Percentiles rank a stretch among this genome's conserved stretches.
Conservation (phyloP, 371 early-diverging fungal genomes). For the Apophysomyces ossiformis region DNA sequence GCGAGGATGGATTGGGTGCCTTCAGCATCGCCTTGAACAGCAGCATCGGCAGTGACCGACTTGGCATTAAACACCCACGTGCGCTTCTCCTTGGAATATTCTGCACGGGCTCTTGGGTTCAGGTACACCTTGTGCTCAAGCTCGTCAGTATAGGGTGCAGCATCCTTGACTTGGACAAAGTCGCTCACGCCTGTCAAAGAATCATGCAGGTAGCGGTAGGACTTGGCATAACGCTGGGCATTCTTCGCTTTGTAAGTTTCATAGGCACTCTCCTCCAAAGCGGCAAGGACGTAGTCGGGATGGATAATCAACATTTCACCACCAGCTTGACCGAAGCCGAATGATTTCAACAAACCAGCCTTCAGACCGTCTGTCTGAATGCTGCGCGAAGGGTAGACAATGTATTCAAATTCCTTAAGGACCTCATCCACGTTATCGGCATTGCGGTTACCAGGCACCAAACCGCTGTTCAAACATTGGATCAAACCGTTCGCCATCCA, state of each 20-base stretch:
- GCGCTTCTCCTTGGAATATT: slow-evolving; percentile 74
- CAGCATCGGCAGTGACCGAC: slow-evolving; percentile 39
- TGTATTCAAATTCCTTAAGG: slow-evolving; percentile 80
- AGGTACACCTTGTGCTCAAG: slow-evolving; percentile 89
- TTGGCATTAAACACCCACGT: slow-evolving; percentile 77
- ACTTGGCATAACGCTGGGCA: slow-evolving; percentile 75
- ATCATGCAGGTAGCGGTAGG: slow-evolving; percentile 95
- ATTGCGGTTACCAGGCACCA: slow-evolving; percentile 96
- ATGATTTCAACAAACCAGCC: slow-evolving; percentile 93
- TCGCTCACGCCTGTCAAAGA: slow-evolving; percentile 84
- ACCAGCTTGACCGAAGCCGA: slow-evolving; percentile 98
- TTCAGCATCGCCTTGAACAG: slow-evolving; percentile 54
- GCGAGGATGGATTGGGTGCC: slow-evolving; percentile 68
- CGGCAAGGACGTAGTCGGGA: slow-evolving; percentile 89
- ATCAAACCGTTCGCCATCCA: slow-evolving; percentile 97
- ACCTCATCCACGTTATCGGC: slow-evolving; percentile 91
- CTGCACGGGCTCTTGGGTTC: slow-evolving; percentile 90
- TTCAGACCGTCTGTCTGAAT: slow-evolving; percentile 94
- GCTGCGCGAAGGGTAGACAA: slow-evolving; percentile 87
- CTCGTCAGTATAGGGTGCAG: slow-evolving; percentile 88
- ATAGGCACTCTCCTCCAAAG: slow-evolving; percentile 77
- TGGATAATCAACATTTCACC: slow-evolving; percentile 92
- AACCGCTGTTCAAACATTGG: slow-evolving; percentile 87
- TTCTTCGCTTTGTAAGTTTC: slow-evolving; percentile 74
- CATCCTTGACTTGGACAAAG: slow-evolving; percentile 90